phyloP scores from a whole-genome alignment of 2,329 filamentous ascomycete genomes.

The Pyricularia grisea region DNA sequence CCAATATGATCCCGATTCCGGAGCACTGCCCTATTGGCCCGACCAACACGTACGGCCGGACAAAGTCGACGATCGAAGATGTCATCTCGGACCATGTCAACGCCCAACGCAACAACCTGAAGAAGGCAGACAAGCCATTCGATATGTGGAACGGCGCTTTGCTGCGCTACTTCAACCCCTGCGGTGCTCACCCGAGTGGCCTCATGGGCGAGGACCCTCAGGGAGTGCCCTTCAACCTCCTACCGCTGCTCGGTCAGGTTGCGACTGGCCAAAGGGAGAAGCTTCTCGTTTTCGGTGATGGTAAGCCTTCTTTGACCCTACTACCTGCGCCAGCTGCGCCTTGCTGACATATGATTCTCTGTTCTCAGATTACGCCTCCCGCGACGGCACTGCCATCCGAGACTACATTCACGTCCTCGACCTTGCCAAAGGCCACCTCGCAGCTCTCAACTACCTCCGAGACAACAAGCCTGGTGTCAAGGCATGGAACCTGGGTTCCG shows the following conservation, averaged over 20 bases:
- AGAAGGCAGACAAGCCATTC: slow-evolving; percentile 68
- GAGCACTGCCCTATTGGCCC: slow-evolving; percentile 93
- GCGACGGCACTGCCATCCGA: slow-evolving; percentile 86
- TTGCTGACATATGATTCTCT: background rate
- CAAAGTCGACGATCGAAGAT: slow-evolving; percentile 84
- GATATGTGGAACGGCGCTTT: slow-evolving; percentile 89
- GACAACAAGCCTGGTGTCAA: slow-evolving; percentile 78
- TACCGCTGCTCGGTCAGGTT: slow-evolving; percentile 90
- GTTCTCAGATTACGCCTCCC: slow-evolving; percentile 70
- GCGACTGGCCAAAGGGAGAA: slow-evolving; percentile 88
- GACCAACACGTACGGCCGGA: slow-evolving; percentile 96
- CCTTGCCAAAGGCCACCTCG: slow-evolving; percentile 74
- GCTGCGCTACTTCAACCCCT: slow-evolving; percentile 96
- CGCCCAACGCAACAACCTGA: slow-evolving; percentile 72
- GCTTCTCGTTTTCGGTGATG: slow-evolving; percentile 87
- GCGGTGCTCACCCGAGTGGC: slow-evolving; percentile 85
- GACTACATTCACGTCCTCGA: slow-evolving; percentile 98
- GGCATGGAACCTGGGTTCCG: slow-evolving; percentile 94
- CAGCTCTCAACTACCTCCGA: slow-evolving; percentile 84
- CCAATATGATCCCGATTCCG: slow-evolving; percentile 98
- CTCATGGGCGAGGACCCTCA: slow-evolving; percentile 98
- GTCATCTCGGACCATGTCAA: slow-evolving; percentile 88
- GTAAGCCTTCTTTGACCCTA: slow-evolving; percentile 36
- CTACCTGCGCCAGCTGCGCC: background rate
- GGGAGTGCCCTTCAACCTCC: slow-evolving; percentile 89